Evolutionary conservation across 768 basidiomycete genomes (phyloP).

Genomic region (Neoboletus subvelutipes): DNA sequence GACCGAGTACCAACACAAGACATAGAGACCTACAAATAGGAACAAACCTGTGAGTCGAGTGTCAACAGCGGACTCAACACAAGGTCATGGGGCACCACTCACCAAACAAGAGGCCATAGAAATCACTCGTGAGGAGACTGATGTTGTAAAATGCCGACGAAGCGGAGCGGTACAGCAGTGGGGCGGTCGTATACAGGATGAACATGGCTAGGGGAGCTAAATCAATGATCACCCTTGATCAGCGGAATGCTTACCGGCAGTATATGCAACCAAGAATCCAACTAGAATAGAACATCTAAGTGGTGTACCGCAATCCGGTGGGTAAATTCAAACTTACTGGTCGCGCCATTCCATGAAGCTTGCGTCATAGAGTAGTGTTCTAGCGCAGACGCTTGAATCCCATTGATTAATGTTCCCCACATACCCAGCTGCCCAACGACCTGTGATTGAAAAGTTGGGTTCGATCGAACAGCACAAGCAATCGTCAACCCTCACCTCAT

Average conservation of each 20-base stretch:
- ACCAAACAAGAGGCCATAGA: conserved; percentile 81
- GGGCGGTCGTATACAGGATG: conserved; percentile 82
- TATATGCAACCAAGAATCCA: conserved; percentile 54
- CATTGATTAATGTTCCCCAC: conserved; percentile 80
- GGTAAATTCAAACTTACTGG: conserved; percentile 52
- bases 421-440: conserved; percentile 86
- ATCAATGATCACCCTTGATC: not conserved
- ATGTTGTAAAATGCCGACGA: conserved; percentile 87
- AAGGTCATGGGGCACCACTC: conserved; percentile 1
- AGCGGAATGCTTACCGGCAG: conserved; percentile 31
- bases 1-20: not conserved
- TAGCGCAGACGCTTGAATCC: conserved; percentile 70
- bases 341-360: conserved; percentile 71
- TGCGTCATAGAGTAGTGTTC: conserved; percentile 67
- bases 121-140: conserved; percentile 83
- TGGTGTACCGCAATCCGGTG: conserved; percentile 1
- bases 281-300: conserved; percentile 32
- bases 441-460: conserved; percentile 26
- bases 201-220: conserved; percentile 59
- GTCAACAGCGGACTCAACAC: conserved; percentile 9
- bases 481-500: conserved; percentile 50
- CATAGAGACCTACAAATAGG: conserved; percentile 44
- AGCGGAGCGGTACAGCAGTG: conserved; percentile 81
- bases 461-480: not conserved
- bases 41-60: conserved; percentile 39